Base-by-base conservation (phyloP, 1,284 basidiomycete genomes). In the Heterobasidion occidentale region DNA sequence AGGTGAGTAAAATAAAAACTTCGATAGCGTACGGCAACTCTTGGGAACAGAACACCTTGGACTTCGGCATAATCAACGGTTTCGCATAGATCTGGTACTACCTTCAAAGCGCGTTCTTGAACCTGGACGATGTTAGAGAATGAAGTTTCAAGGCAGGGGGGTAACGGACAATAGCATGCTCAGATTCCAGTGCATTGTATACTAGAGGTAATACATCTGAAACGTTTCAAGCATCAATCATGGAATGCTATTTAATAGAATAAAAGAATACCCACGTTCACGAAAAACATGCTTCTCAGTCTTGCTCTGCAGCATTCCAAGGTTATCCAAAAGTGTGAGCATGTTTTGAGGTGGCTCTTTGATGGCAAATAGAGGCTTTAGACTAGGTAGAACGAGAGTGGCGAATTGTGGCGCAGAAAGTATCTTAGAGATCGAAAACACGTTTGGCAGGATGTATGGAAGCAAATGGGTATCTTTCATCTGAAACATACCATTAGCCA, bases 331-430 rank as follows among this genome's bases (percentile, higher is more conserved):
- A 27, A 98, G 72, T 0, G 92, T 95, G 55, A 96, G 71, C 89
- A 97, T 94, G 64, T 95, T 98, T 70, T 98, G 95, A 0, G 96
- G 94, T 20, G 97, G 96, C 66, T 99, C 97, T 70, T 92, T 94
- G 63, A 98, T 76, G 0, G 76, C 77, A 64, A 99, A 99, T 12
- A 99, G 71, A 0, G 95, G 95, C 66, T 91, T 94, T 42, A 99
- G 77, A 65, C 88, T 91, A 1, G 93, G 93, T 9, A 99, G 75
- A 6, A 95, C 91, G 52, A 85, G 80, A 1, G 75, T 76, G 0
- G 88, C 86, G 66, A 99, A 99, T 65, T 96, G 93, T 14, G 79
- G 69, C 38, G 92, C 79, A 17, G 86, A 83, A 48, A 98, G 76
- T 34, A 85, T 80, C 60, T 82, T 84, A 9, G 92, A 85, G 59